Percentiles rank a stretch among this genome's conserved stretches.
Evolutionary conservation across 1,284 basidiomycete species (phyloP).

Genomic region (Austroboletus novae-zelandiae): DNA sequence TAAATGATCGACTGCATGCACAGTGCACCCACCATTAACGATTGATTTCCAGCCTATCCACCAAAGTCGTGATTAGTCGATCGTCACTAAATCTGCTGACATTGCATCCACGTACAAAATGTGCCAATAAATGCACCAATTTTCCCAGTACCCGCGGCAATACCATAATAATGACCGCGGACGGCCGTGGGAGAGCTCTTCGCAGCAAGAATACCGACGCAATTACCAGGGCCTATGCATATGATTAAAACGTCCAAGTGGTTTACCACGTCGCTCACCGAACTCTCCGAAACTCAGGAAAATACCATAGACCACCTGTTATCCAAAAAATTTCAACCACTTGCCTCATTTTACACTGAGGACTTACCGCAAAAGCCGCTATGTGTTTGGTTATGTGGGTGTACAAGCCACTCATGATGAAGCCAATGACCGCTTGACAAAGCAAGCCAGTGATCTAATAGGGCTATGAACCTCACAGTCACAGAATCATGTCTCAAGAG

Average conservation of each 20-base stretch:
- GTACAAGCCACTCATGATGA: constrained; percentile 85
- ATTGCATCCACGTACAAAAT: constrained; percentile 49
- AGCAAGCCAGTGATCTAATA: constrained; percentile 66
- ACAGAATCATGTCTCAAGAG: not conserved
- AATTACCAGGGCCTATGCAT: constrained; percentile 68
- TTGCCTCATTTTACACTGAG: not conserved
- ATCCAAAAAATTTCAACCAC: not conserved
- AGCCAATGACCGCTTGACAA: constrained; percentile 70
- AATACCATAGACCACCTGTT: constrained; percentile 79
- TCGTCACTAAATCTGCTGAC: not conserved
- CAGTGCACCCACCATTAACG: constrained; percentile 46
- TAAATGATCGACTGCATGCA: not conserved
- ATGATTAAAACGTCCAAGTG: not conserved
- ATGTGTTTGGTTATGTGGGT: constrained; percentile 57
- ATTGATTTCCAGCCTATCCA: constrained; percentile 66
- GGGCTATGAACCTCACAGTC: constrained; percentile 1
- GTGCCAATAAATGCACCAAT: constrained; percentile 84
- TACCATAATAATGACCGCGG: constrained; percentile 83
- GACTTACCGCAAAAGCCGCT: constrained; percentile 71
- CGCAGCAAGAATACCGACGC: constrained; percentile 75
- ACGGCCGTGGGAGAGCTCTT: constrained; percentile 84
- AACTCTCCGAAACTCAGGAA: constrained; percentile 87
- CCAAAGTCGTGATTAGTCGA: constrained; percentile 8
- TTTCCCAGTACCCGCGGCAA: constrained; percentile 90
- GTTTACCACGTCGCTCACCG: constrained; percentile 34